These are phyloP conservation scores for Fusarium sulawesiense DNA, from an alignment of 2,329 filamentous ascomycete species.

Conservation along the genomic window DNA sequence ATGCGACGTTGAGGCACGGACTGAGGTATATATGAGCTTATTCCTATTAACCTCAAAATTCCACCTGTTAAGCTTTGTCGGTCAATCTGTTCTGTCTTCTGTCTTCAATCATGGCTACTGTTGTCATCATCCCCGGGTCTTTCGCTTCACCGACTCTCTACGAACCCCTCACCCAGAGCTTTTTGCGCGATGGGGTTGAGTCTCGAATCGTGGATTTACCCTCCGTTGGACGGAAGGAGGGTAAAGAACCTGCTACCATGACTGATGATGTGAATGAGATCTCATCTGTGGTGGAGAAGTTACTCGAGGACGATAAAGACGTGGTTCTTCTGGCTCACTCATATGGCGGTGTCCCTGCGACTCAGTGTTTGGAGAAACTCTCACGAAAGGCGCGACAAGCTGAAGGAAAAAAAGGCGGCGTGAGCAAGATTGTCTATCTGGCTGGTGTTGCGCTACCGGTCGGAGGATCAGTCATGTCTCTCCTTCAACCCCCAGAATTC, in stretches of 20 bases:
- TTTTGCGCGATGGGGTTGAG: neutral
- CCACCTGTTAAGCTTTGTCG: neutral
- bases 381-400: conserved; percentile 1
- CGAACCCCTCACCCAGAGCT: neutral
- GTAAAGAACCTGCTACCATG: neutral
- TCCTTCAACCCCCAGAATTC: neutral
- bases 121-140: conserved; percentile 20
- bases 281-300: neutral
- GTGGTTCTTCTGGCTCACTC: conserved; percentile 17
- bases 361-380: conserved; percentile 11
- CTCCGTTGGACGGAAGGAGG: conserved; percentile 11
- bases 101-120: neutral
- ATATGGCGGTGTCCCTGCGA: conserved; percentile 15
- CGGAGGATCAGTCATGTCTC: neutral
- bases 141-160: conserved; percentile 6
- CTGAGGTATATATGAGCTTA: neutral
- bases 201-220: neutral
- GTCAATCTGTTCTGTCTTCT: neutral
- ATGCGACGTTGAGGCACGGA: conserved; percentile 6
- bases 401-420: neutral
- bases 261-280: conserved; percentile 16
- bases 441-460: conserved; percentile 3
- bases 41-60: neutral
- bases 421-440: conserved; percentile 14
- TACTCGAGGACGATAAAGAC: neutral